Percentiles rank a stretch among this genome's conserved stretches.
These are phyloP conservation scores for Dendrobium nobile DNA, from an alignment of 106 monocot genomes.

Conservation along the genomic window DNA sequence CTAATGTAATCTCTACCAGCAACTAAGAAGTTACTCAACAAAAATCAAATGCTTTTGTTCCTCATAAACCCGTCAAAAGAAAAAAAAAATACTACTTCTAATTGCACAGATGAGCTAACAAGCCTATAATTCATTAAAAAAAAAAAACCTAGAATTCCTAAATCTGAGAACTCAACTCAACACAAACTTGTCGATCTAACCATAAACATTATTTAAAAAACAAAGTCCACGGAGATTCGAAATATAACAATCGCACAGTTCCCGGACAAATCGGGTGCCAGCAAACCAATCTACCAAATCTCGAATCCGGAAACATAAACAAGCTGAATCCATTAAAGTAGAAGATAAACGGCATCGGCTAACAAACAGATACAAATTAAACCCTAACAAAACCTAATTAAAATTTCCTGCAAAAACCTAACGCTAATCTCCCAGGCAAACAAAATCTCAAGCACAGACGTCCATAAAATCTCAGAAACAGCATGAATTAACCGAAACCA, in stretches of 20 bases:
- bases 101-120: neutral
- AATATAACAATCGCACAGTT: neutral
- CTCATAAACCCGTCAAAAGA: neutral
- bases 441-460: neutral
- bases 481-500: neutral
- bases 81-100: neutral
- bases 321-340: neutral
- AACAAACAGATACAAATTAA: neutral
- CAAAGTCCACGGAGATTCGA: neutral
- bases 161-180: neutral
- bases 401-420: neutral
- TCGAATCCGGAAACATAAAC: neutral
- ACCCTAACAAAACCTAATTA: neutral
- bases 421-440: neutral
- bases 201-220: neutral
- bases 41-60: neutral
- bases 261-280: neutral
- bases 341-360: neutral
- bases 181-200: neutral
- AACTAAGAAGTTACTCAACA: neutral
- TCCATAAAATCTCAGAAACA: neutral
- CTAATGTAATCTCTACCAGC: neutral
- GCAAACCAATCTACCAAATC: neutral
- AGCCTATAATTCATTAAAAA: neutral
- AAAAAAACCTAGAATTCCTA: neutral